A percentile compares a stretch with the other conserved stretches of the same genome.
Evolutionary conservation across 2,329 filamentous ascomycete species (phyloP).

Genomic region (Fusarium tanahbumbuense): DNA sequence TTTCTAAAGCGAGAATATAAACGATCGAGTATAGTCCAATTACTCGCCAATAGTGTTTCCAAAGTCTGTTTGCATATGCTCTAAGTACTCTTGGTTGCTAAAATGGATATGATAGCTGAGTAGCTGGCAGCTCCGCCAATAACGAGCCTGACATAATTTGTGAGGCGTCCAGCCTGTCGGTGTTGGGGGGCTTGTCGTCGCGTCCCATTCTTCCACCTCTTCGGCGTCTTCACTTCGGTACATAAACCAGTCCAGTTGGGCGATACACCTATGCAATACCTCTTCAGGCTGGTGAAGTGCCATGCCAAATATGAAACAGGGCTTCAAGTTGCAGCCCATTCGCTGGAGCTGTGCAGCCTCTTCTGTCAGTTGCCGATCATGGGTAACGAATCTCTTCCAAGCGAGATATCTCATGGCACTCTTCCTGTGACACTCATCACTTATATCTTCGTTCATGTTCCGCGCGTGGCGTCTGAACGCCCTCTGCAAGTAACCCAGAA

Average conservation of each 20-base stretch:
- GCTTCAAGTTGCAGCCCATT: neutral
- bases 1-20: accelerated
- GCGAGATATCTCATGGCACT: neutral
- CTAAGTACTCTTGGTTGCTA: neutral
- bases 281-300: neutral
- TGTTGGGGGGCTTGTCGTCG: neutral
- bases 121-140: neutral
- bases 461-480: neutral
- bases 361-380: neutral
- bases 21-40: neutral
- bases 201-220: neutral
- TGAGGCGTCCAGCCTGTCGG: neutral
- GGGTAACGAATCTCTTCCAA: accelerated
- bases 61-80: neutral
- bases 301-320: constrained; percentile 12
- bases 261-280: neutral
- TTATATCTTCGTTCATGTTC: neutral
- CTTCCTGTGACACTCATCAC: neutral
- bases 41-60: neutral
- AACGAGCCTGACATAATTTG: neutral
- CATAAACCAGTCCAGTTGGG: neutral
- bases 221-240: neutral
- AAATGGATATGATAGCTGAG: neutral
- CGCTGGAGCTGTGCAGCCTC: neutral
- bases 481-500: neutral